Evolutionary conservation across 164 flowering plant species (phyloP).

Genomic region (Pachysandra terminalis): DNA sequence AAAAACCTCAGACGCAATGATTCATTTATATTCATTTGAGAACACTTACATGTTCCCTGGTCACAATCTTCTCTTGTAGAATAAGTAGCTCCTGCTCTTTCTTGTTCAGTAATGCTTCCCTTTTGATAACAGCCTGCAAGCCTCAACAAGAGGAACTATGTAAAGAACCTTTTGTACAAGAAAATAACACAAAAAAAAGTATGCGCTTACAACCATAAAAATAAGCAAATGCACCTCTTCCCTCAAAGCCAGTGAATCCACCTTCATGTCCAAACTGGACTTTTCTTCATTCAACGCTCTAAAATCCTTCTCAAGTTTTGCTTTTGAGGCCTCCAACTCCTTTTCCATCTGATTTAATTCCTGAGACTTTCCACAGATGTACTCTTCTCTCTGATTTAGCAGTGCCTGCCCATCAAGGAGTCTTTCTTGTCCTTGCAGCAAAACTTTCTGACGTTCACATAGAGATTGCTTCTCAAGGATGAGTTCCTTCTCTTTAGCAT

Average conservation of each 20-base stretch:
- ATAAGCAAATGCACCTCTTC: slow-evolving; percentile 54
- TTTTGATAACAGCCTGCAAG: slow-evolving; percentile 49
- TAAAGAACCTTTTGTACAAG: background rate
- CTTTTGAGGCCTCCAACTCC: slow-evolving; percentile 56
- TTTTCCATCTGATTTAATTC: slow-evolving; percentile 54
- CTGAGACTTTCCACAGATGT: slow-evolving; percentile 45
- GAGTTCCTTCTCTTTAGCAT: slow-evolving; percentile 76
- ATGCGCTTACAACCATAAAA: background rate
- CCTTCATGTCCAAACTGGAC: slow-evolving; percentile 34
- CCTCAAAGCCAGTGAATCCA: slow-evolving; percentile 46
- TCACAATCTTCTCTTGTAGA: slow-evolving; percentile 55
- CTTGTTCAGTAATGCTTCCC: slow-evolving; percentile 51
- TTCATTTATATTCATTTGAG: background rate
- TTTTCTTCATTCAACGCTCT: slow-evolving; percentile 48
- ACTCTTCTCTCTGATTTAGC: slow-evolving; percentile 76
- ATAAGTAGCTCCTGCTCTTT: slow-evolving; percentile 68
- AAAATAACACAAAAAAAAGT: slow-evolving; percentile 1
- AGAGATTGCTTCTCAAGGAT: slow-evolving; percentile 63
- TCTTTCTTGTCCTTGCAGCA: slow-evolving; percentile 66
- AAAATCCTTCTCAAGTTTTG: slow-evolving; percentile 39
- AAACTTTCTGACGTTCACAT: slow-evolving; percentile 50
- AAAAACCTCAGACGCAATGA: no score
- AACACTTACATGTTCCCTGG: slow-evolving; percentile 66
- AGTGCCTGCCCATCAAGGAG: slow-evolving; percentile 66
- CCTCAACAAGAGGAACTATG: slow-evolving; percentile 9